These are phyloP conservation scores for Pseudocercospora vitis DNA, from an alignment of 2,329 filamentous ascomycete species.

Conservation along the genomic window DNA sequence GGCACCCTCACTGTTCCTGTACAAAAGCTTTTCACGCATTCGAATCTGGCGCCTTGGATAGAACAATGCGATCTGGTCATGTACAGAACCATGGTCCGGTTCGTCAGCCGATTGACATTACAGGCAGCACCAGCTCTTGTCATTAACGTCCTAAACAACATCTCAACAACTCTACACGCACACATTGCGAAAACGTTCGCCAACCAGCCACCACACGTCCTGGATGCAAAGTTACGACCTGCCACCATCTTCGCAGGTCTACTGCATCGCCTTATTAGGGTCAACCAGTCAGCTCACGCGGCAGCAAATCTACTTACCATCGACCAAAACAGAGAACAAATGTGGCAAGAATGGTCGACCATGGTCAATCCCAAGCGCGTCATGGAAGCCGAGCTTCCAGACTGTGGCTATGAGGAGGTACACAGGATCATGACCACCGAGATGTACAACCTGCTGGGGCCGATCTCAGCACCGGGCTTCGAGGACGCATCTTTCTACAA, in stretches of 20 bases:
- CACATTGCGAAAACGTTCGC: conserved; percentile 86
- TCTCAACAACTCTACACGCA: conserved; percentile 74
- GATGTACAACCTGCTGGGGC: conserved; percentile 69
- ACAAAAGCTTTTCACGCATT: conserved; percentile 83
- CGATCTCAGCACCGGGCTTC: conserved; percentile 52
- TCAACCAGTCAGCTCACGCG: conserved; percentile 91
- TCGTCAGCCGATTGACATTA: conserved; percentile 81
- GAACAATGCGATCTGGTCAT: conserved; percentile 92
- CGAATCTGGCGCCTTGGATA: conserved; percentile 84
- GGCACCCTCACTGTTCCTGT: conserved; percentile 96
- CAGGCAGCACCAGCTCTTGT: conserved; percentile 89
- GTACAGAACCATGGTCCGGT: conserved; percentile 95
- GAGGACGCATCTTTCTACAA: conserved; percentile 44
- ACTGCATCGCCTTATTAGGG: conserved; percentile 80
- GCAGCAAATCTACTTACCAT: conserved; percentile 90
- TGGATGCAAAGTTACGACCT: conserved; percentile 82
- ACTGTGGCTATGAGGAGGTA: conserved; percentile 57
- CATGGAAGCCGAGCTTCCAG: conserved; percentile 57
- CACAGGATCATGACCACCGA: conserved; percentile 58
- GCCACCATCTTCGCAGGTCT: conserved; percentile 86
- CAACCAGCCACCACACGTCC: conserved; percentile 78
- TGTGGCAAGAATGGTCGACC: conserved; percentile 88
- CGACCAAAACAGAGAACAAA: conserved; percentile 84
- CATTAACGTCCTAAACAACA: conserved; percentile 80
- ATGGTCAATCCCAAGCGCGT: conserved; percentile 58